These are phyloP conservation scores for Sarocladium brachiariae DNA, from an alignment of 2,329 filamentous ascomycete species.

Conservation along the genomic window DNA sequence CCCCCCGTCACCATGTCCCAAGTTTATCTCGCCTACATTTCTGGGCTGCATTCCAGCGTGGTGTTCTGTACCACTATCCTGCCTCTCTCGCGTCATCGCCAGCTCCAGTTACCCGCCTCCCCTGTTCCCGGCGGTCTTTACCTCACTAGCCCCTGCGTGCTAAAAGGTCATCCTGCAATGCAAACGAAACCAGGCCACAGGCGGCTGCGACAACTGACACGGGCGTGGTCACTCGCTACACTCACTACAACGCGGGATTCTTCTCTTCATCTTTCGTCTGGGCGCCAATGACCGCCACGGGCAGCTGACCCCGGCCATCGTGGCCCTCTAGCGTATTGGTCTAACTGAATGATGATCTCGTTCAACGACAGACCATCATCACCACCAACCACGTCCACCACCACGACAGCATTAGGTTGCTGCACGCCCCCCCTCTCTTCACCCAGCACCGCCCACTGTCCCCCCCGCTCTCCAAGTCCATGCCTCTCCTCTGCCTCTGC, in stretches of 20 bases:
- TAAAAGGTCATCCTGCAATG: not conserved
- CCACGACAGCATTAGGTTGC: not conserved
- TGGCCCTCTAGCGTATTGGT: not conserved
- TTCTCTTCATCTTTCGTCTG: too few relatives aligned
- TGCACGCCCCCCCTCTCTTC: not conserved
- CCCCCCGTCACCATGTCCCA: not conserved
- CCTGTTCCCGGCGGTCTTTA: not conserved
- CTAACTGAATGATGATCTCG: not conserved
- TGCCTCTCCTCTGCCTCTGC: conserved; percentile 5
- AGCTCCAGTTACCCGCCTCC: not conserved
- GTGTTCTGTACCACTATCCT: not conserved
- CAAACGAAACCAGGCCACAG: too few relatives aligned
- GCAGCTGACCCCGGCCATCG: too few relatives aligned
- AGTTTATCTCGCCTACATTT: not conserved
- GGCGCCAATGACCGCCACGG: not conserved
- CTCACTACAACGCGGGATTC: too few relatives aligned
- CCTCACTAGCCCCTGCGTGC: not conserved
- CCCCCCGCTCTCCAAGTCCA: not conserved
- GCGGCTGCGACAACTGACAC: not conserved
- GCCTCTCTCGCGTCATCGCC: conserved; percentile 2
- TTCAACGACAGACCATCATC: not conserved
- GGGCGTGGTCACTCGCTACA: too few relatives aligned
- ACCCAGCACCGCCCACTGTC: not conserved
- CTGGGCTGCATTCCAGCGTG: not conserved
- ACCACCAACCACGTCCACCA: not conserved